phyloP scores from a whole-genome alignment of 192 early-diverging fungal genomes.

The Blastocladiella britannica region DNA sequence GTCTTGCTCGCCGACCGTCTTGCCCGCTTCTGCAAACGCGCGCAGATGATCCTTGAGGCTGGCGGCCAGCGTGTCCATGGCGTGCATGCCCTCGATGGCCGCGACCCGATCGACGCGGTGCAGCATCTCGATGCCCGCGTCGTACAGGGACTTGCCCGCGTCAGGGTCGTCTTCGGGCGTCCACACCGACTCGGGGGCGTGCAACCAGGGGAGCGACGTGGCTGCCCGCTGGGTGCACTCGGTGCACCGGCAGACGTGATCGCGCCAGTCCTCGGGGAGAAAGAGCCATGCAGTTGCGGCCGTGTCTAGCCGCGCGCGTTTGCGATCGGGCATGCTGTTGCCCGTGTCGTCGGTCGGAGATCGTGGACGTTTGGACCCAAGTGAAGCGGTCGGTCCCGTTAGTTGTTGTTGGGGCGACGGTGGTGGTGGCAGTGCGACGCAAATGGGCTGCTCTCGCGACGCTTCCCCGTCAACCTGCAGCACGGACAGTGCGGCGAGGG shows the following conservation, averaged over 20 bases:
- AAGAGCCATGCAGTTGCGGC: conserved; percentile 27
- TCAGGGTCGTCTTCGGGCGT: conserved; percentile 64
- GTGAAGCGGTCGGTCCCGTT: too few species aligned
- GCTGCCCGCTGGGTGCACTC: too few species aligned
- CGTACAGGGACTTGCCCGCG: conserved; percentile 42
- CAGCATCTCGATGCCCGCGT: conserved; percentile 53
- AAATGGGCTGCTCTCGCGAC: too few species aligned
- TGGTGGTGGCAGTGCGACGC: too few species aligned
- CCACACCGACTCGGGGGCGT: conserved; percentile 39
- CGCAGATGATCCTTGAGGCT: conserved; percentile 45
- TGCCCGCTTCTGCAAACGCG: conserved; percentile 50
- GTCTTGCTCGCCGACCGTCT: conserved; percentile 49
- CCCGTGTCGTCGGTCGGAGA: conserved; percentile 13
- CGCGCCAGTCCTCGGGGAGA: conserved; percentile 49
- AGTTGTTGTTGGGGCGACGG: too few species aligned
- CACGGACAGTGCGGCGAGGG: too few species aligned
- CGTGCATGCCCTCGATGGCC: conserved; percentile 57
- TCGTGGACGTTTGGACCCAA: too few species aligned
- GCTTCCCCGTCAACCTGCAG: too few species aligned
- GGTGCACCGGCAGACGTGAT: conserved; percentile 46
- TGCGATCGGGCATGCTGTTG: too few species aligned
- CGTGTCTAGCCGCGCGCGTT: conserved; percentile 12
- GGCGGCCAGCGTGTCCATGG: conserved; percentile 44
- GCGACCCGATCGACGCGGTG: conserved; percentile 44
- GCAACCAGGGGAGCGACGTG: conserved; percentile 32